Conservation (phyloP, 345 rosid species). For the Hirschfeldia incana region DNA sequence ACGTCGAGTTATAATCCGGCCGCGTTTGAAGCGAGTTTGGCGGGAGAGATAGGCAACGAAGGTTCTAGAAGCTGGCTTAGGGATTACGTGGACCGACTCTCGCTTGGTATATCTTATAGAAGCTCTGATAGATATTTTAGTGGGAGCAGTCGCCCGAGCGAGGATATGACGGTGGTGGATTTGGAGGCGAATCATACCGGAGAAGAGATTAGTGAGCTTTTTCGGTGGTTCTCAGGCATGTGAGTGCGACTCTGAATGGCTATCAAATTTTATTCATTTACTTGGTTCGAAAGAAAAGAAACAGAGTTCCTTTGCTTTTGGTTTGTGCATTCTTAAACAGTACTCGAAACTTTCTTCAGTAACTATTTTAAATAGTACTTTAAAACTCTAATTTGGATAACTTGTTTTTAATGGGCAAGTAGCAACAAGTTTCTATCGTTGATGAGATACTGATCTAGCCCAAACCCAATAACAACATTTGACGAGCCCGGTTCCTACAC, state of each 20-base stretch:
- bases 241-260: constrained; percentile 18
- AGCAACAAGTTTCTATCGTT: not conserved
- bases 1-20: not conserved
- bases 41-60: constrained; percentile 52
- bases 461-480: not conserved
- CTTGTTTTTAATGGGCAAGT: not conserved
- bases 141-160: constrained; percentile 86
- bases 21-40: constrained; percentile 46
- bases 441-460: not conserved
- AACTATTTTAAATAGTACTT: not conserved
- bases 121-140: constrained; percentile 77
- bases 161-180: constrained; percentile 44
- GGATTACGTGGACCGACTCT: constrained; percentile 82
- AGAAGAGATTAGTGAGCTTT: constrained; percentile 87
- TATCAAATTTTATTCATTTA: constrained; percentile 6
- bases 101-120: constrained; percentile 62
- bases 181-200: constrained; percentile 72
- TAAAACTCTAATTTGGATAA: not conserved
- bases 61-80: constrained; percentile 75
- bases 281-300: not conserved
- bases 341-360: not conserved
- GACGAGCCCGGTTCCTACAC: not conserved
- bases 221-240: constrained; percentile 89
- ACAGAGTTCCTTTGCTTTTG: constrained; percentile 26
- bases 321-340: constrained; percentile 26